phyloP scores from a whole-genome alignment of 2,329 filamentous ascomycete genomes.

The Chalara sp. region DNA sequence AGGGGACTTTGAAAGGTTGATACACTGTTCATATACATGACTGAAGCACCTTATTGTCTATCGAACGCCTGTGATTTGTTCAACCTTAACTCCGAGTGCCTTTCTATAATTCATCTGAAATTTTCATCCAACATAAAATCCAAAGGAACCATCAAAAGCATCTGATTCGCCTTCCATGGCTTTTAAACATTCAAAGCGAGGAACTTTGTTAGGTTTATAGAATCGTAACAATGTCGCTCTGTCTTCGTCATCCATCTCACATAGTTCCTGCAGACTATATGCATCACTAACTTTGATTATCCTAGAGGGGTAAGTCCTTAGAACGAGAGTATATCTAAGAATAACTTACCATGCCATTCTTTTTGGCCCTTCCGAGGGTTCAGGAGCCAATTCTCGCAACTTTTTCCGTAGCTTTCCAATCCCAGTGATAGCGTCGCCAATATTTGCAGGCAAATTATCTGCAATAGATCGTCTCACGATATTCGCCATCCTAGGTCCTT shows the following conservation, averaged over 20 bases:
- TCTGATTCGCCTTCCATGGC: slow-evolving; percentile 37
- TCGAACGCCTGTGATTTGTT: too few species aligned
- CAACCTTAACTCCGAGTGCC: too few species aligned
- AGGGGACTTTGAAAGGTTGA: too few species aligned
- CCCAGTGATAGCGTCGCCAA: slow-evolving; percentile 77
- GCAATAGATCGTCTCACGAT: slow-evolving; percentile 81
- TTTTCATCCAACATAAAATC: slow-evolving; percentile 26
- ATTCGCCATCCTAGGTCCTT: slow-evolving; percentile 84
- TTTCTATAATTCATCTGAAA: not conserved
- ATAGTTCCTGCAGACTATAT: slow-evolving; percentile 80
- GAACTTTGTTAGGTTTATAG: slow-evolving; percentile 54
- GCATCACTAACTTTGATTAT: slow-evolving; percentile 88
- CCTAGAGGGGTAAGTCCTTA: slow-evolving; percentile 42
- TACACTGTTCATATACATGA: too few species aligned
- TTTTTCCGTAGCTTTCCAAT: slow-evolving; percentile 76
- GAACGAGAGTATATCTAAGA: slow-evolving; percentile 8
- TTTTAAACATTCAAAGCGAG: slow-evolving; percentile 46
- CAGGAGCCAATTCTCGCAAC: slow-evolving; percentile 70
- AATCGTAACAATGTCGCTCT: slow-evolving; percentile 79
- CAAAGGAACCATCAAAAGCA: slow-evolving; percentile 27
- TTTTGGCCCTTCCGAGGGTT: slow-evolving; percentile 68
- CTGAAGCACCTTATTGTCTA: too few species aligned
- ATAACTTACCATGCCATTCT: slow-evolving; percentile 74
- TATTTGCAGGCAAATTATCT: slow-evolving; percentile 64
- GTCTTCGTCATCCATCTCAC: slow-evolving; percentile 72